phyloP scores from a whole-genome alignment of 1,139 yeast genomes.

The Suhomyces bribrorum region DNA sequence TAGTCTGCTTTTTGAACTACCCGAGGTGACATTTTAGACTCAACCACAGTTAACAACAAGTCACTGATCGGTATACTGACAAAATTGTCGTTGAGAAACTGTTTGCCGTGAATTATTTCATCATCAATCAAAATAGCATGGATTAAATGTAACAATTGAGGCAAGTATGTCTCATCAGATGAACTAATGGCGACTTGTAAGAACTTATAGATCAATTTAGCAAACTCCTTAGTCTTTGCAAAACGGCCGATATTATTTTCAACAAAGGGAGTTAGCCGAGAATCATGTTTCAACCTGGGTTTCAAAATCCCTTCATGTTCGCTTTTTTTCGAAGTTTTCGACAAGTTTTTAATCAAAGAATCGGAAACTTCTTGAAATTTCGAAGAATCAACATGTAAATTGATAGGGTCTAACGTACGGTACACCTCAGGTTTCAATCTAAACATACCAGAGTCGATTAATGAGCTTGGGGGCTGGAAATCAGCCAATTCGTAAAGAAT shows the following conservation, averaged over 20 bases:
- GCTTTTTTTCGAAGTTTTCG: slow-evolving; percentile 31
- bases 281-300: slow-evolving; percentile 21
- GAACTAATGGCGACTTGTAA: slow-evolving; percentile 52
- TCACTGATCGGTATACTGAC: slow-evolving; percentile 58
- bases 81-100: slow-evolving; percentile 45
- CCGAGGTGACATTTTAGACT: slow-evolving; percentile 50
- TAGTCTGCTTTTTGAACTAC: slow-evolving; percentile 56
- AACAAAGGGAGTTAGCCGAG: slow-evolving; percentile 27
- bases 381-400: slow-evolving; percentile 36
- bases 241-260: slow-evolving; percentile 48
- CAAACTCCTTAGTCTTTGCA: slow-evolving; percentile 53
- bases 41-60: slow-evolving; percentile 51
- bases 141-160: slow-evolving; percentile 62
- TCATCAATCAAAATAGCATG: slow-evolving; percentile 67
- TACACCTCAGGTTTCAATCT: slow-evolving; percentile 45
- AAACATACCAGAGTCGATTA: slow-evolving; percentile 44
- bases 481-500: slow-evolving; percentile 42
- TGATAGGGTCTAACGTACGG: slow-evolving; percentile 40
- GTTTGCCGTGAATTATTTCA: slow-evolving; percentile 41
- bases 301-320: slow-evolving; percentile 44
- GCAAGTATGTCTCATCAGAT: slow-evolving; percentile 55
- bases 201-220: slow-evolving; percentile 57
- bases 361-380: slow-evolving; percentile 38
- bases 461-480: slow-evolving; percentile 42
- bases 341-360: slow-evolving; percentile 28